phyloP scores from a whole-genome alignment of 2,329 filamentous ascomycete species.

The Aspergillus novofumigatus region DNA sequence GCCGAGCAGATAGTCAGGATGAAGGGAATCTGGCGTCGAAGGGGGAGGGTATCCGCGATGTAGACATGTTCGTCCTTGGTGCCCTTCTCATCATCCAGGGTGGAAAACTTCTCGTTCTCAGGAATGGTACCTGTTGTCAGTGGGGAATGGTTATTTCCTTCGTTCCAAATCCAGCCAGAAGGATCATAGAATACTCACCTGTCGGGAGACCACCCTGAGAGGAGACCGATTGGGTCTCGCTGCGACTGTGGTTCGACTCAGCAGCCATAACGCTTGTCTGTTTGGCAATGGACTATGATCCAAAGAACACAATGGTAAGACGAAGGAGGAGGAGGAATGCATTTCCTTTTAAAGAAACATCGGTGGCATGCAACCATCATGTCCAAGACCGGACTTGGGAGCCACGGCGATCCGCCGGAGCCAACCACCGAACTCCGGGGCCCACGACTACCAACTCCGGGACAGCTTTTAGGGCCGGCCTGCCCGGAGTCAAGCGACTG shows the following conservation, averaged over 20 bases:
- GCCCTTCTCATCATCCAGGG: not conserved
- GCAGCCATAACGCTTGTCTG: slow-evolving; percentile 2
- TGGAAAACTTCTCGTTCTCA: not conserved
- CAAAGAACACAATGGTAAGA: not conserved
- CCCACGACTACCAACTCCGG: slow-evolving; percentile 1
- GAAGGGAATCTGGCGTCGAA: slow-evolving; percentile 5
- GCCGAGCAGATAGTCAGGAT: slow-evolving; percentile 6
- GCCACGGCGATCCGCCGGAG: not conserved
- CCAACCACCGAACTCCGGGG: slow-evolving; percentile 1
- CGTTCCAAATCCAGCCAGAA: not conserved
- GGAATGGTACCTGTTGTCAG: not conserved
- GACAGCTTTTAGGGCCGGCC: not conserved
- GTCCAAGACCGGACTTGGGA: not conserved
- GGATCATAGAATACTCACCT: not conserved
- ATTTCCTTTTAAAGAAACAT: not conserved
- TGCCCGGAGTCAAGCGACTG: not conserved
- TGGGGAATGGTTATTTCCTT: not conserved
- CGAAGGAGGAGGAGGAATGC: not conserved
- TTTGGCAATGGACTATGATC: not conserved
- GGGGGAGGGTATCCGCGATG: slow-evolving; percentile 2
- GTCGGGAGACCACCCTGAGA: not conserved
- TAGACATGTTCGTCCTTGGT: slow-evolving; percentile 6
- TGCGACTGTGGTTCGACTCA: not conserved
- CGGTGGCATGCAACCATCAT: not conserved
- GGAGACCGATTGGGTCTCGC: not conserved